Evolutionary conservation across 805 yeast species (phyloP).

Genomic region (Brettanomyces nanus): DNA sequence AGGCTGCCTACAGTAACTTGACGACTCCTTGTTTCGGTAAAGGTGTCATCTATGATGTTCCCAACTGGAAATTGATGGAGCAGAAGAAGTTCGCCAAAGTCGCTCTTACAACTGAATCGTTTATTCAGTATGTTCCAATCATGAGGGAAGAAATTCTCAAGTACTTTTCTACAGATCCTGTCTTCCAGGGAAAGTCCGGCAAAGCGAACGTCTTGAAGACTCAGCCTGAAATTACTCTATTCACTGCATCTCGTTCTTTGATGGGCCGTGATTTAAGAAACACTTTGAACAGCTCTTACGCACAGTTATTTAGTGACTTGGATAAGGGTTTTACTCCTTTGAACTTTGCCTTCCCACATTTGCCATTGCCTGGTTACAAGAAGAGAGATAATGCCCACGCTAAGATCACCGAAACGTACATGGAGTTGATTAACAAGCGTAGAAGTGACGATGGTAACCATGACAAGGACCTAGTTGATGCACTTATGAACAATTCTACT

Average conservation of each 20-base stretch:
- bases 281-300: constrained; percentile 74
- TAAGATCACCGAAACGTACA: constrained; percentile 71
- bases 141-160: constrained; percentile 69
- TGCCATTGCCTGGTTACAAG: constrained; percentile 72
- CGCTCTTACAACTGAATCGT: constrained; percentile 80
- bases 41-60: constrained; percentile 96
- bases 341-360: constrained; percentile 89
- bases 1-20: constrained; percentile 89
- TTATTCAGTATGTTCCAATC: constrained; percentile 78
- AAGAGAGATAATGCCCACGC: constrained; percentile 84
- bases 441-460: constrained; percentile 74
- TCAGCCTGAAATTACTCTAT: constrained; percentile 92
- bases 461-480: constrained; percentile 83
- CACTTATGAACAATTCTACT: constrained; percentile 70
- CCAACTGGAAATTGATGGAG: constrained; percentile 91
- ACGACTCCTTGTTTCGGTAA: constrained; percentile 99
- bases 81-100: constrained; percentile 94
- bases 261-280: constrained; percentile 88
- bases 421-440: constrained; percentile 68
- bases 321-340: constrained; percentile 96
- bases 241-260: constrained; percentile 89
- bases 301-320: constrained; percentile 77
- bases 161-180: constrained; percentile 47
- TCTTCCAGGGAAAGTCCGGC: constrained; percentile 41
- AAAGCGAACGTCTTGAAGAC: constrained; percentile 62